Evolutionary conservation across 192 early-diverging fungal genomes (phyloP), one percentile per base, ranked within the genome.

Genomic region (Lunasporangiospora selenospora): DNA sequence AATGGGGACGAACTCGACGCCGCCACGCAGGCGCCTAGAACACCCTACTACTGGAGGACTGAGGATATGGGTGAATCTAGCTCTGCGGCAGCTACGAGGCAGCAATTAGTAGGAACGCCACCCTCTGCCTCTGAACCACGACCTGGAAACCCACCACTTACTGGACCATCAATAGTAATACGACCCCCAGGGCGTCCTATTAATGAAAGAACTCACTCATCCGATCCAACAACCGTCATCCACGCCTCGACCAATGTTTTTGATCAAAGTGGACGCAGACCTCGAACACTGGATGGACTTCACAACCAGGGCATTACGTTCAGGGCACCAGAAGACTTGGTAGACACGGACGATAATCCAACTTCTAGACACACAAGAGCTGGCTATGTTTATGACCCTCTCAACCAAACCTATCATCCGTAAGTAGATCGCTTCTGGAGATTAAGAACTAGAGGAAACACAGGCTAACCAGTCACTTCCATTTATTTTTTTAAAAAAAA

Each of bases 221-320:
- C 61, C 6, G 61, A 63, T 26, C 61, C 61, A 15, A 63, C 61
- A 26, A 63, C 61, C 3, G 61, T 40, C 9, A 44, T 44, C 0
- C 53, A 52, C 33, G 51, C 51, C 11, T 63, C 61, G 5, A 63
- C 61, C 23, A 50, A 50, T 11, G 46, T 51, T 31, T 33, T 53
- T 6, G 61, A 63, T 30, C 18, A 26, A 27, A 46, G 50, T 16
- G 61, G 50, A 2, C 61, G 61, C 8, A 43, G 50, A 30, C 61
- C 61, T 6, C 21, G 48, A 26, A 42, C 32, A 9, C 11, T 63
- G 32, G 61, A 44, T 18, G 31, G 32, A 29, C 49, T 27, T 6
- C 15, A 44, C 1, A 31, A 40, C 19, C 49, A 51, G 46, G 61
- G 39, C 2, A 8, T 53, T 0, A 45, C 61, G 29, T 63, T 53